Base-by-base conservation (phyloP, 495 filamentous ascomycete species). In the Aspergillus homomorphus region DNA sequence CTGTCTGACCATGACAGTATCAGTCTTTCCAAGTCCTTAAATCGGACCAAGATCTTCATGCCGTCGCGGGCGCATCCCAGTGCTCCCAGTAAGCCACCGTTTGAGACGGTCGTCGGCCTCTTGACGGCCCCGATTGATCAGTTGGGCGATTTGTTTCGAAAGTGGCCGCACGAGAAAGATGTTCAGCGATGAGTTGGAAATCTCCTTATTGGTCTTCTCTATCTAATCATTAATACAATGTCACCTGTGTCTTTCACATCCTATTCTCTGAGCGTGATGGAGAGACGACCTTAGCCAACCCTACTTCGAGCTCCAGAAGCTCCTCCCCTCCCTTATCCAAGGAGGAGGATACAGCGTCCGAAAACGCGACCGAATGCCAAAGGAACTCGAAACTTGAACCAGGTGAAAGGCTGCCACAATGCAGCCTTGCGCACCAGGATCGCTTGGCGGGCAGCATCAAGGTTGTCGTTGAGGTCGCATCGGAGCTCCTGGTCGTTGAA, bases 1-100 rank as follows among this genome's bases (percentile, higher is more conserved):
- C 59, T 88, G 2, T 65, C 64, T 0, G 58, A 57, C 0, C 70
- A 73, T 1, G 70, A 73, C 15, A 82, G 78, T 7, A 67, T 71
- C 33, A 26, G 54, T 1, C 57, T 89, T 19, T 80, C 83, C 4
- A 74, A 69, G 21, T 77, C 73, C 48, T 87, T 88, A 55, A 74
- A 68, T 15, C 70, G 79, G 23, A 86, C 84, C 30, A 89, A 89
- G 70, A 71, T 75, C 33, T 85, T 88, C 63, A 80, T 82, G 0
- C 85, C 84, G 0, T 81, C 81, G 2, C 73, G 80, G 8, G 79
- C 78, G 19, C 84, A 87, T 64, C 82, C 83, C 19, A 64, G 51
- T 24, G 65, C 69, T 7, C 69, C 68, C 2, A 59, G 59, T 48
- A 64, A 57, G 33, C 67, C 70, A 1, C 66, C 61, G 0, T 73